These are phyloP conservation scores for Erythrobasidium hasegawianum DNA, from an alignment of 1,284 basidiomycete species.

Conservation along the genomic window DNA sequence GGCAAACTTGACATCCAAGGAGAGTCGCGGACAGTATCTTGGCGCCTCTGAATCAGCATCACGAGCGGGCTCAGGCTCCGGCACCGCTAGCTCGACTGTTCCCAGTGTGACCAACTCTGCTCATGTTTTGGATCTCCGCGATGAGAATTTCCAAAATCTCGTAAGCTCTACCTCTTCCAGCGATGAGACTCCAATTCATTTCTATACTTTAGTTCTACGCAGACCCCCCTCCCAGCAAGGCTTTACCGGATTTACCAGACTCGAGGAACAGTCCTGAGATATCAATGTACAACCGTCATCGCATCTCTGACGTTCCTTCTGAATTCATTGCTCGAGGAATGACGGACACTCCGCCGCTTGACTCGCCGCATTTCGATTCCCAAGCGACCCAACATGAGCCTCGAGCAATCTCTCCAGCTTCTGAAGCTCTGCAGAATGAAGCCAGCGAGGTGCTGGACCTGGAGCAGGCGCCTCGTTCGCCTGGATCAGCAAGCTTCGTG, in stretches of 20 bases:
- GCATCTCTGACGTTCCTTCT: background rate
- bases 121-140: constrained; percentile 18
- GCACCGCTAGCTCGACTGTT: constrained; percentile 8
- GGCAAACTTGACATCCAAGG: constrained; percentile 3
- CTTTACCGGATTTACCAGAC: constrained; percentile 15
- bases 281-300: background rate
- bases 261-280: too few relatives aligned
- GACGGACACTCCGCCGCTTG: background rate
- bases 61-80: constrained; percentile 10
- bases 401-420: too few relatives aligned
- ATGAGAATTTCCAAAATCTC: constrained; percentile 28
- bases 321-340: background rate
- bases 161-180: constrained; percentile 16
- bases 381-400: too few relatives aligned
- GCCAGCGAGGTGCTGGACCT: too few relatives aligned
- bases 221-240: constrained; percentile 23
- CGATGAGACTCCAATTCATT: too few relatives aligned
- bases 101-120: constrained; percentile 4
- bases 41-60: background rate
- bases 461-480: too few relatives aligned
- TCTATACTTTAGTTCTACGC: constrained; percentile 33
- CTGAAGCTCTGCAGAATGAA: too few relatives aligned
- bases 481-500: too few relatives aligned
- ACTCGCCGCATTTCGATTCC: too few relatives aligned
- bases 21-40: background rate